Evolutionary conservation across 1,284 basidiomycete species (phyloP), one percentile per base, ranked within the genome.

Genomic region (Xanthoconium separans): DNA sequence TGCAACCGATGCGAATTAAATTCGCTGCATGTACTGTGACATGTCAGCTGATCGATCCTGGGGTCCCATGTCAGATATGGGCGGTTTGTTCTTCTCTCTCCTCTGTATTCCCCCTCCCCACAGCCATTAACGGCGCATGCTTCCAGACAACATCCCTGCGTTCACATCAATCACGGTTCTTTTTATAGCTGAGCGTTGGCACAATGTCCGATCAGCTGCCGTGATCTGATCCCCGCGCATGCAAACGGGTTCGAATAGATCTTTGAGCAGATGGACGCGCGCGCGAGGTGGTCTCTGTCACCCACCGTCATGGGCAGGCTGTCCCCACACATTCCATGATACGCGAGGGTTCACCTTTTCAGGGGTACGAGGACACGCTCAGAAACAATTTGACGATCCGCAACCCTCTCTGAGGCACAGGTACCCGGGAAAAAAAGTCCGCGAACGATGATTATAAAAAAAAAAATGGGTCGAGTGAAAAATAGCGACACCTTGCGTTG

Each of bases 301-400:
- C 29, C 41, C 47, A 31, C 31, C 44, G 22, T 22, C 29, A 36
- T 24, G 9, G 4, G 31, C 10, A 33, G 12, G 22, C 20, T 27
- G 9, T 34, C 7, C 30, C 13, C 27, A 27, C 27, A 31, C 10
- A 18, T 33, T 44, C 6, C 27, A 27, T 41, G 29, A 37, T 47
- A 34, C 34, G 10, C 20, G 31, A 49, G 24, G 10, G 27, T 44
- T 30, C 22, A 22, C 22, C 22, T 34, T 40, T 16, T 34, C 50
- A 60, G 47, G 49, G 41, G 2, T n/a, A 20, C 16, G 27, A 31
- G 31, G 20, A 44, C 39, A 41, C 10, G 6, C 24, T 40, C n/a
- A 37, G 9, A 30, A 36, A 36, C 43, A 51, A 51, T 44, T 61
- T 58, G 58, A 48, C 55, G 63, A 65, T 58, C 61, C 63, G 51